Percentiles rank a stretch among this genome's conserved stretches.
phyloP scores from a whole-genome alignment of 148 eudicot genomes.

The Limonium bicolor region DNA sequence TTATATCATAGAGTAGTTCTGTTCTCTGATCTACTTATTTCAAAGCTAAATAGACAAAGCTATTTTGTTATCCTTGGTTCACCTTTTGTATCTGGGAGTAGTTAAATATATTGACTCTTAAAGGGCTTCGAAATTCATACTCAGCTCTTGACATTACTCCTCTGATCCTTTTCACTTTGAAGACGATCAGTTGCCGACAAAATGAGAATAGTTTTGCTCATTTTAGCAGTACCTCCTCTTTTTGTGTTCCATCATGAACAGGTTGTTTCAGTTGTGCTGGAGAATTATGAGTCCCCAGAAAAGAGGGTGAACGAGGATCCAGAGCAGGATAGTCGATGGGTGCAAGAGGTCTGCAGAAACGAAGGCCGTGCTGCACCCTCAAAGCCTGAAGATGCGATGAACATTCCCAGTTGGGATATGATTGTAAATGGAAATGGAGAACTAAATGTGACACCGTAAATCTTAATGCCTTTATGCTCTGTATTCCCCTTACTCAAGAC shows the following conservation, averaged over 20 bases:
- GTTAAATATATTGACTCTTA: too few relatives aligned
- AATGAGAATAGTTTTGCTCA: too few relatives aligned
- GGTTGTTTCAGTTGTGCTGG: slow-evolving; percentile 82
- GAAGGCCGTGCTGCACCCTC: slow-evolving; percentile 5
- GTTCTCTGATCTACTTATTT: too few relatives aligned
- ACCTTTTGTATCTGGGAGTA: too few relatives aligned
- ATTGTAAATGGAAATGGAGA: slow-evolving; percentile 72
- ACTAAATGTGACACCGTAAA: slow-evolving; percentile 53
- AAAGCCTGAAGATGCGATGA: slow-evolving; percentile 27
- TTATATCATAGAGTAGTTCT: too few relatives aligned
- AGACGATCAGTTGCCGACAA: too few relatives aligned
- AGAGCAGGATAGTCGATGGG: slow-evolving; percentile 22
- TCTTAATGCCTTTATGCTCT: neutral
- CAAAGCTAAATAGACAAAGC: too few relatives aligned
- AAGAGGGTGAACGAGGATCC: slow-evolving; percentile 19
- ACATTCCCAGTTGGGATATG: slow-evolving; percentile 63
- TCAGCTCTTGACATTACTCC: too few relatives aligned
- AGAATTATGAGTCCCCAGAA: slow-evolving; percentile 45
- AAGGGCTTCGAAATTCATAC: too few relatives aligned
- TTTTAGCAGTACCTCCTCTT: too few relatives aligned
- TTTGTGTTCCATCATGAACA: slow-evolving; percentile 14
- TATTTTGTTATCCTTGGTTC: too few relatives aligned
- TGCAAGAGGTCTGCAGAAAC: slow-evolving; percentile 12
- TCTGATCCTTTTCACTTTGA: too few relatives aligned
- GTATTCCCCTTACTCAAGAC: neutral